These are phyloP conservation scores for Paraphoma sp. DNA, from an alignment of 2,329 filamentous ascomycete genomes.

Conservation along the genomic window DNA sequence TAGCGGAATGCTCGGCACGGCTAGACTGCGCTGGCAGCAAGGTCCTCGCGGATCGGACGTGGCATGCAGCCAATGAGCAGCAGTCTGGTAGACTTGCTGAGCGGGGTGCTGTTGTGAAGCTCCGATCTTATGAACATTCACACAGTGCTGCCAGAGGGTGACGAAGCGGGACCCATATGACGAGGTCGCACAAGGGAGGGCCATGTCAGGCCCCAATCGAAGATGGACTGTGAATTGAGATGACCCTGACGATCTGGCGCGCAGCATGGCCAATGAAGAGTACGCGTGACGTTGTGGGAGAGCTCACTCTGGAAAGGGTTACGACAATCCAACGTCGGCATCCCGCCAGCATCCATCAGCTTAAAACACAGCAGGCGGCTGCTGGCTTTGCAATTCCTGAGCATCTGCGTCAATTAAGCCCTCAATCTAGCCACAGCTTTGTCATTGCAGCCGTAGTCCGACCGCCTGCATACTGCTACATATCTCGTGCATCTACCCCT, in stretches of 20 bases:
- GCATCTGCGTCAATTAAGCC: conserved; percentile 23
- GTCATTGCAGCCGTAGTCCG: conserved; percentile 35
- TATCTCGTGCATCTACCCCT: conserved; percentile 45
- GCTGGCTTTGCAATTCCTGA: conserved; percentile 9
- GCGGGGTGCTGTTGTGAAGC: conserved; percentile 10
- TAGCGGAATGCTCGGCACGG: conserved; percentile 27
- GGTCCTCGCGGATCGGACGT: conserved; percentile 18
- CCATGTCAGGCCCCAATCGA: conserved; percentile 10
- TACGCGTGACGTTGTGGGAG: conserved; percentile 41
- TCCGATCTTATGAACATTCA: neutral
- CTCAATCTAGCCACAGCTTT: conserved; percentile 33
- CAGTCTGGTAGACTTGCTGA: neutral
- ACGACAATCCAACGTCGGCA: conserved; percentile 31
- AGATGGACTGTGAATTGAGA: conserved; percentile 15
- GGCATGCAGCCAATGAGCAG: conserved; percentile 18
- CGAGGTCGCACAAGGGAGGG: conserved; percentile 3
- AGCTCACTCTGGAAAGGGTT: conserved; percentile 25
- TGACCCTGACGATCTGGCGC: conserved; percentile 33
- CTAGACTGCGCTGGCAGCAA: conserved; percentile 3
- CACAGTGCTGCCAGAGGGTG: conserved; percentile 1
- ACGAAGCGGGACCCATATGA: conserved; percentile 9
- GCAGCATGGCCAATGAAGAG: conserved; percentile 21
- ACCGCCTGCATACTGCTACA: conserved; percentile 31
- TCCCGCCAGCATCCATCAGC: conserved; percentile 14
- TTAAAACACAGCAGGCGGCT: neutral